These are phyloP conservation scores for Aspergillus sojae DNA, from an alignment of 2,329 filamentous ascomycete genomes.

Conservation along the genomic window DNA sequence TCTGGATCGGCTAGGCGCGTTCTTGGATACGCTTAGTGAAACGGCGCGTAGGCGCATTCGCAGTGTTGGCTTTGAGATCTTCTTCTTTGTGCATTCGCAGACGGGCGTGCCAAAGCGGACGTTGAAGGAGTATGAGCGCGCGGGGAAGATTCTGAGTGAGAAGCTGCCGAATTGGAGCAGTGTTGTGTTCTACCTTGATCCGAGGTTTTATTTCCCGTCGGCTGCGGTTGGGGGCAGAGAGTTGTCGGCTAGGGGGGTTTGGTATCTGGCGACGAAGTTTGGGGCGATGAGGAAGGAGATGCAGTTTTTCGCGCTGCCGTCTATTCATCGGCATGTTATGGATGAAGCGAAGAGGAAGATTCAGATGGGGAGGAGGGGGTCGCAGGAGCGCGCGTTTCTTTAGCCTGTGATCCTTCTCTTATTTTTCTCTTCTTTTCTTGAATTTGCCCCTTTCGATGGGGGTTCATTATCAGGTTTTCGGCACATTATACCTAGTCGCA, in stretches of 20 bases:
- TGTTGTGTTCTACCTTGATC: constrained; percentile 38
- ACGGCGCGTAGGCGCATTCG: constrained; percentile 35
- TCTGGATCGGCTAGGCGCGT: constrained; percentile 31
- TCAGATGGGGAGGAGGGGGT: constrained; percentile 10
- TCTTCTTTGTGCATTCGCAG: constrained; percentile 40
- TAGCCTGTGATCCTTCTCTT: constrained; percentile 1
- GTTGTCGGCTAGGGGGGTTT: constrained; percentile 33
- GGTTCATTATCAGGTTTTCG: not conserved
- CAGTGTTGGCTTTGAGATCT: constrained; percentile 40
- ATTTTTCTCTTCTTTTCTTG: not conserved
- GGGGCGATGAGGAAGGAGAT: constrained; percentile 30
- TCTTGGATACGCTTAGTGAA: constrained; percentile 36
- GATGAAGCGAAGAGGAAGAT: constrained; percentile 21
- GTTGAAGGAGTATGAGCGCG: constrained; percentile 33
- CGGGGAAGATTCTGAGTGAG: constrained; percentile 26
- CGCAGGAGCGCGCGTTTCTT: constrained; percentile 12
- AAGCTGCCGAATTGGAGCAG: constrained; percentile 30
- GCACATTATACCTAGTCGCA: not conserved
- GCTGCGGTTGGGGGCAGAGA: constrained; percentile 30
- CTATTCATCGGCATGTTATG: constrained; percentile 28
- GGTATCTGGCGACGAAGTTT: constrained; percentile 34
- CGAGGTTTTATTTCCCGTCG: constrained; percentile 36
- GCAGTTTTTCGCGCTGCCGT: constrained; percentile 35
- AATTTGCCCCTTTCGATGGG: not conserved
- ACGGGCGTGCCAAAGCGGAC: constrained; percentile 37